A percentile compares a stretch with the other conserved stretches of the same genome.
phyloP scores from a whole-genome alignment of 345 rosid species.

The Euphorbia tirucalli region DNA sequence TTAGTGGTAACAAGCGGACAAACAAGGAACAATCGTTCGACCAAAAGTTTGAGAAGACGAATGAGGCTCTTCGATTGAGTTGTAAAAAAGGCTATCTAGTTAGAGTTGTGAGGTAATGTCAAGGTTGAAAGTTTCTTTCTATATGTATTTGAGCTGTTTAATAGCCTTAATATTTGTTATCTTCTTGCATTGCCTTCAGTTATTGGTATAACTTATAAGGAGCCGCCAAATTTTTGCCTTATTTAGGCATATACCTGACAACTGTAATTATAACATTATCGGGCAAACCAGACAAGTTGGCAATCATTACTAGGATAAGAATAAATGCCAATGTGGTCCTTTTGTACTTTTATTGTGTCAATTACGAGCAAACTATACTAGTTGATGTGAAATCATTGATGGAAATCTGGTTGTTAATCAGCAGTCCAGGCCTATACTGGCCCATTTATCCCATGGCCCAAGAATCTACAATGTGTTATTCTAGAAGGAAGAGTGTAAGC shows the following conservation, averaged over 20 bases:
- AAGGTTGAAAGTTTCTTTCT: not conserved
- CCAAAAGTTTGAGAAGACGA: constrained; percentile 51
- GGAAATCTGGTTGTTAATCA: too few species aligned
- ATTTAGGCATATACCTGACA: not conserved
- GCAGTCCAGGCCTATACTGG: too few species aligned
- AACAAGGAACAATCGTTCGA: constrained; percentile 68
- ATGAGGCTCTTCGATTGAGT: constrained; percentile 68
- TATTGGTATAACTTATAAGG: not conserved
- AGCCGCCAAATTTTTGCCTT: not conserved
- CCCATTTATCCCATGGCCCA: too few species aligned
- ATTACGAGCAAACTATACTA: not conserved
- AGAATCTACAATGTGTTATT: too few species aligned
- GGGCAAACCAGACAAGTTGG: not conserved
- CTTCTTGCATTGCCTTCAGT: not conserved
- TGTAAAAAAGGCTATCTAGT: constrained; percentile 79
- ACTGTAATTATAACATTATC: not conserved
- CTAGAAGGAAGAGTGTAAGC: too few species aligned
- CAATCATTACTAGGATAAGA: not conserved
- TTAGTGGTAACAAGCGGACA: constrained; percentile 68
- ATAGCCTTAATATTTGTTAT: too few species aligned
- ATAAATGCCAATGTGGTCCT: not conserved
- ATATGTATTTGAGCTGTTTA: not conserved
- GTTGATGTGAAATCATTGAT: not conserved
- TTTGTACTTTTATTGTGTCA: not conserved
- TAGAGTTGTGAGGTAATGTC: constrained; percentile 70